These are phyloP conservation scores for Phytophthora meadii DNA, from an alignment of 352 stramenopile species.

Conservation along the genomic window DNA sequence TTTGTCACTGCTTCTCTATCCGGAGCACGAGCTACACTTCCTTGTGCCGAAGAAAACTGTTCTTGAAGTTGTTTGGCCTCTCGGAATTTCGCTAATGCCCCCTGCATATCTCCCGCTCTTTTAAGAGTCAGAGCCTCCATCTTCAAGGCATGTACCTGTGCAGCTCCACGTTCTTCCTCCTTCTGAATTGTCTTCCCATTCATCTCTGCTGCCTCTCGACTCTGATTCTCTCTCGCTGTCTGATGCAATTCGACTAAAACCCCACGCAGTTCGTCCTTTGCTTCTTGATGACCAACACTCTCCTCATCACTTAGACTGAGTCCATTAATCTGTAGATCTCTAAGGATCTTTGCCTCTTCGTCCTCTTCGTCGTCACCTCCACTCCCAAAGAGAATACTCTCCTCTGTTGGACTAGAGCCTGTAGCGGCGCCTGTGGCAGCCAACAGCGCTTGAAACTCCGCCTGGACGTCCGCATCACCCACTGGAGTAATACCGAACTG, in stretches of 20 bases:
- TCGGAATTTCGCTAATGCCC: conserved; percentile 64
- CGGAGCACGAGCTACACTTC: neutral
- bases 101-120: conserved; percentile 54
- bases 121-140: conserved; percentile 64
- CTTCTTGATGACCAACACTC: conserved; percentile 31
- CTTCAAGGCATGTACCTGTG: conserved; percentile 56
- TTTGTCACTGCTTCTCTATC: neutral
- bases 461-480: conserved; percentile 73
- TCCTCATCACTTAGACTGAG: conserved; percentile 34
- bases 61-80: conserved; percentile 65
- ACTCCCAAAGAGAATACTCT: conserved; percentile 51
- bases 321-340: conserved; percentile 51
- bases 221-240: conserved; percentile 41
- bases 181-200: neutral
- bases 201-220: conserved; percentile 28
- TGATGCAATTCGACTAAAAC: conserved; percentile 46
- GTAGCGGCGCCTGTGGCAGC: conserved; percentile 17
- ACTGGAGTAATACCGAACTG: conserved; percentile 82
- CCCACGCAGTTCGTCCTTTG: conserved; percentile 43
- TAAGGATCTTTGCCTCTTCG: conserved; percentile 70
- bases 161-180: neutral
- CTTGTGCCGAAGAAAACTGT: conserved; percentile 19
- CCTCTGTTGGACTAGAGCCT: conserved; percentile 51
- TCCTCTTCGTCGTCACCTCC: conserved; percentile 43
- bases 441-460: conserved; percentile 68